phyloP scores from a whole-genome alignment of 1,284 basidiomycete genomes.

The Rhodotorula sp. region DNA sequence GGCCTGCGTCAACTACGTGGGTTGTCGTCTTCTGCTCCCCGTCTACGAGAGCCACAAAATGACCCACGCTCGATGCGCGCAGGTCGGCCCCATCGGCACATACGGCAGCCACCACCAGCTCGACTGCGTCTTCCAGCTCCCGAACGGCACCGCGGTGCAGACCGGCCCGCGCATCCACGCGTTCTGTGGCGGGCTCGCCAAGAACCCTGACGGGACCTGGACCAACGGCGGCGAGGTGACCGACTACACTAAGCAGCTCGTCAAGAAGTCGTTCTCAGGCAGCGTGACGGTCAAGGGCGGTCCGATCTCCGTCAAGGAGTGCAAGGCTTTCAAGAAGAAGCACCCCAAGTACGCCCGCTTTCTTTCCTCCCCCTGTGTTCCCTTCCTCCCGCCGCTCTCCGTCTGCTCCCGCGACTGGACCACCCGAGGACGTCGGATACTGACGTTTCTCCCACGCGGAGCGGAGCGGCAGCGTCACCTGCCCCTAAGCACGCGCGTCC shows the following conservation, averaged over 20 bases:
- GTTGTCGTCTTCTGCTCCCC: background rate
- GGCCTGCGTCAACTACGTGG: conserved; percentile 16
- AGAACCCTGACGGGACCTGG: conserved; percentile 23
- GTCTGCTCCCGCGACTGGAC: too few species aligned
- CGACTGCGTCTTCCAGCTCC: conserved; percentile 18
- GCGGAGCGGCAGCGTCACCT: background rate
- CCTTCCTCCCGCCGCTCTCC: too few species aligned
- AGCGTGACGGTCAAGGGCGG: background rate
- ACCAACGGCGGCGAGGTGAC: background rate
- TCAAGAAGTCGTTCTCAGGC: conserved; percentile 2
- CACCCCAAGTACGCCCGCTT: background rate
- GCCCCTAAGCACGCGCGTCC: background rate
- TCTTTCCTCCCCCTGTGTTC: too few species aligned
- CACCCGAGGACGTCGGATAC: background rate
- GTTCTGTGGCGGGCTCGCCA: conserved; percentile 23
- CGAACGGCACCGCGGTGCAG: conserved; percentile 8
- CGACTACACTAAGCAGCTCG: conserved; percentile 13
- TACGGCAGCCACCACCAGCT: conserved; percentile 25
- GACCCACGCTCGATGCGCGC: background rate
- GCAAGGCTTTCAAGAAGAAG: conserved; percentile 1
- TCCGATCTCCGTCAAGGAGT: conserved; percentile 4
- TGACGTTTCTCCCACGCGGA: background rate
- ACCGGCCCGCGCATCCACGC: conserved; percentile 16
- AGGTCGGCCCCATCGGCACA: conserved; percentile 6
- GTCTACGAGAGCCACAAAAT: background rate